A percentile compares a stretch with the other conserved stretches of the same genome.
Conservation (phyloP, 495 filamentous ascomycete genomes). For the Penicillium mononematosum region DNA sequence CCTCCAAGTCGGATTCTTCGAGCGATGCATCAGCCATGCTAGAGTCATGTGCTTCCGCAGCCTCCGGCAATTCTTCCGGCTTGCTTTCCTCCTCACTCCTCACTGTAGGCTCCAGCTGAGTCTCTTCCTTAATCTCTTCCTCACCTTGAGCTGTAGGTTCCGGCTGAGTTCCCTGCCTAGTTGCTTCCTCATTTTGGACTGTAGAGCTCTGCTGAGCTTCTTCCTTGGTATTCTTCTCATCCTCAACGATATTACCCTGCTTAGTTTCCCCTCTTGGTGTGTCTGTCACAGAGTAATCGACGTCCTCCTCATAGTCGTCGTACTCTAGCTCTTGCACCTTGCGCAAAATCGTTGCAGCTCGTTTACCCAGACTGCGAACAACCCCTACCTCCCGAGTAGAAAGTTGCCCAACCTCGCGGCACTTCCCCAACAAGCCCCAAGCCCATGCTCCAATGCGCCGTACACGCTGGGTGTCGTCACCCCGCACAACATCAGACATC, state of each 20-base stretch:
- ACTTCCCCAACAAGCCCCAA: conserved; percentile 51
- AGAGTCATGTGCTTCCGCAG: conserved; percentile 18
- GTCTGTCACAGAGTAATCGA: conserved; percentile 28
- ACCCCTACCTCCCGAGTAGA: conserved; percentile 53
- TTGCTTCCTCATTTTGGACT: conserved; percentile 20
- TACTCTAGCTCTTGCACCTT: conserved; percentile 43
- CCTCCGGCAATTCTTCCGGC: conserved; percentile 10
- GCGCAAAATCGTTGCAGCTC: conserved; percentile 43
- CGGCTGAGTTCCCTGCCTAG: conserved; percentile 1
- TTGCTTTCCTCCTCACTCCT: conserved; percentile 18
- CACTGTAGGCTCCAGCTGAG: conserved; percentile 21
- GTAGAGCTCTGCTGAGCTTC: conserved; percentile 18
- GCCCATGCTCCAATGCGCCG: conserved; percentile 50
- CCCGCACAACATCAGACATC: conserved; percentile 43
- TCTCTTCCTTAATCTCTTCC: conserved; percentile 11
- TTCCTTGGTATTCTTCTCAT: conserved; percentile 18
- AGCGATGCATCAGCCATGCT: conserved; percentile 27
- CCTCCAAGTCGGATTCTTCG: conserved; percentile 44
- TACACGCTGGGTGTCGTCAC: conserved; percentile 45
- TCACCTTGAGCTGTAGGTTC: conserved; percentile 11
- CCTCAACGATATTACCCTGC: conserved; percentile 24
- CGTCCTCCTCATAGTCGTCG: conserved; percentile 24
- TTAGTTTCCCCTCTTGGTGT: conserved; percentile 6
- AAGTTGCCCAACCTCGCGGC: conserved; percentile 48
- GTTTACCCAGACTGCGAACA: conserved; percentile 48